Evolutionary conservation across 495 filamentous ascomycete species (phyloP).

Genomic region (Aspergillus olivimuriae): DNA sequence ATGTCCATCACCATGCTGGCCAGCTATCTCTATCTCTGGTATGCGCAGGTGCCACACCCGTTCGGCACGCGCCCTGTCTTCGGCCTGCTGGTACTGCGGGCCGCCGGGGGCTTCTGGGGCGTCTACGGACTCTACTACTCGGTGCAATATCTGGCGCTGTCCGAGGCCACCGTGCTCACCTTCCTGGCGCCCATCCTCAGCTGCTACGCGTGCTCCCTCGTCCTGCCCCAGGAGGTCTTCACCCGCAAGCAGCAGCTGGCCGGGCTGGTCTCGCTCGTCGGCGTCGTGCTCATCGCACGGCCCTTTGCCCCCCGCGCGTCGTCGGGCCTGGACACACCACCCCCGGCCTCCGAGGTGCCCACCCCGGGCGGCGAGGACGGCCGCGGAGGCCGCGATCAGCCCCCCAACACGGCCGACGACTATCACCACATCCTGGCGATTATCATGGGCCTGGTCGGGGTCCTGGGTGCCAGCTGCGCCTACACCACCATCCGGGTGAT

Average conservation of each 20-base stretch:
- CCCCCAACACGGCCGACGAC: constrained; percentile 26
- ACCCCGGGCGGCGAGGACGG: too few relatives aligned
- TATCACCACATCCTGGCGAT: constrained; percentile 69
- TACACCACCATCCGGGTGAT: constrained; percentile 82
- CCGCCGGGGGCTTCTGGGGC: constrained; percentile 76
- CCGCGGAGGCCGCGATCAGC: too few relatives aligned
- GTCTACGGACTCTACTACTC: constrained; percentile 78
- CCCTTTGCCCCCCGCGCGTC: constrained; percentile 48
- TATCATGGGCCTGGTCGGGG: constrained; percentile 67
- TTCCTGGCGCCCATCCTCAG: constrained; percentile 79
- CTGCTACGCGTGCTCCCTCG: constrained; percentile 74
- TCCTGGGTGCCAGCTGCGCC: constrained; percentile 70
- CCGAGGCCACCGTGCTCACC: constrained; percentile 89
- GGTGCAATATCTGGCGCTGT: constrained; percentile 78
- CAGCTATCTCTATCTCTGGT: constrained; percentile 71
- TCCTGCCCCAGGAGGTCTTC: constrained; percentile 70
- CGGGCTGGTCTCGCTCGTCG: constrained; percentile 65
- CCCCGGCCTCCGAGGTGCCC: neutral
- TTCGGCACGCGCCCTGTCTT: constrained; percentile 63
- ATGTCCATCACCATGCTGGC: constrained; percentile 71
- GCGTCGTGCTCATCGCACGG: constrained; percentile 79
- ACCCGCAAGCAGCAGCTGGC: constrained; percentile 72
- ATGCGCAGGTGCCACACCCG: constrained; percentile 57
- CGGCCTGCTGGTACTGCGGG: constrained; percentile 60
- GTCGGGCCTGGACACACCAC: constrained; percentile 4